These are phyloP conservation scores for Carex cristatella DNA, from an alignment of 176 grass and related monocot species.

Conservation along the genomic window DNA sequence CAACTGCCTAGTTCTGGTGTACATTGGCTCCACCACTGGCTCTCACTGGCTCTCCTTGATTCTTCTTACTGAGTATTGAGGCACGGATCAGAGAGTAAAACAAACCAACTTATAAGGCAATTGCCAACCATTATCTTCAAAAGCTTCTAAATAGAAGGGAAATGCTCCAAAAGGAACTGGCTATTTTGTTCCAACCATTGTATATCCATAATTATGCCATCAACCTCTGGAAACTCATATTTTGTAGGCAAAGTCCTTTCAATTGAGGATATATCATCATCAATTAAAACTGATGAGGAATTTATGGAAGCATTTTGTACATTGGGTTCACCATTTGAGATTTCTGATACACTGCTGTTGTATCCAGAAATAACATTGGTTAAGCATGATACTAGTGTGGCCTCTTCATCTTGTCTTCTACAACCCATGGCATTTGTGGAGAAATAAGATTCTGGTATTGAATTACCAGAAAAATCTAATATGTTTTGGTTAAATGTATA, in stretches of 20 bases:
- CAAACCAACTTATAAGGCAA: neutral
- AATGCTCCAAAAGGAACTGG: neutral
- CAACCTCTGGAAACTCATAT: neutral
- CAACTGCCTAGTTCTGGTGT: no score
- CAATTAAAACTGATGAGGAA: neutral
- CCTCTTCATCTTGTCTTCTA: conserved; percentile 12
- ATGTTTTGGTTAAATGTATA: neutral
- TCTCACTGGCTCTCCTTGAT: neutral
- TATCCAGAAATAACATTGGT: neutral
- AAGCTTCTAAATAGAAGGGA: neutral
- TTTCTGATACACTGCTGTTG: neutral
- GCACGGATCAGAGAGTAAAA: neutral
- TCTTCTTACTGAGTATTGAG: neutral
- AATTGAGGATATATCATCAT: neutral
- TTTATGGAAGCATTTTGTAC: neutral
- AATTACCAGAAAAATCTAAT: conserved; percentile 17
- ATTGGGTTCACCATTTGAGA: neutral
- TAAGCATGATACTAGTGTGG: conserved; percentile 11
- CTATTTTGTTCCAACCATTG: conserved; percentile 4
- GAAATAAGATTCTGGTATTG: neutral
- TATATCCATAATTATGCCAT: neutral
- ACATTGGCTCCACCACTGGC: neutral
- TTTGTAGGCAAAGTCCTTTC: neutral
- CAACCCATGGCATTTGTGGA: neutral
- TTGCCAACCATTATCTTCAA: neutral